A percentile compares a stretch with the other conserved stretches of the same genome.
Conservation (phyloP, 2,329 filamentous ascomycete genomes). For the Hymenotorrendiella dingleyae region DNA sequence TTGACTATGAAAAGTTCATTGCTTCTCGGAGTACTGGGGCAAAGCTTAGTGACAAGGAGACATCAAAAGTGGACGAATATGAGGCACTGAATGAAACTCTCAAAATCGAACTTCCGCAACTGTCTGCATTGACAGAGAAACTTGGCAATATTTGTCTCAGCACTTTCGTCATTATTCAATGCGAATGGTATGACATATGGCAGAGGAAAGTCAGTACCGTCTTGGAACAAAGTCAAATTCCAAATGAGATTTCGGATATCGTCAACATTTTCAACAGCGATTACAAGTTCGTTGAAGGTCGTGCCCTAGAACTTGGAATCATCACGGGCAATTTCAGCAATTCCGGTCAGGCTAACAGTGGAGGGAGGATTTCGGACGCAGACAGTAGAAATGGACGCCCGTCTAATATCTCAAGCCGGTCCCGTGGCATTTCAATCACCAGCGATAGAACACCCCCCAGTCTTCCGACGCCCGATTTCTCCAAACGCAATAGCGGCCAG, state of each 20-base stretch:
- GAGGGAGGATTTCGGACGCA: conserved; percentile 23
- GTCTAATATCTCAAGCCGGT: conserved; percentile 34
- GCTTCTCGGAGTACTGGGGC: conserved; percentile 74
- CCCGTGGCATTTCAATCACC: conserved; percentile 55
- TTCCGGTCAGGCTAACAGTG: conserved; percentile 9
- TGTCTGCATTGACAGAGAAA: conserved; percentile 75
- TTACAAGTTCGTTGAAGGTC: conserved; percentile 68
- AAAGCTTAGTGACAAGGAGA: conserved; percentile 79
- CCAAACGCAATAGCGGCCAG: conserved; percentile 55
- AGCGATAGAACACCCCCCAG: conserved; percentile 58
- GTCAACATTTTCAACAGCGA: conserved; percentile 73
- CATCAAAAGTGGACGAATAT: conserved; percentile 82
- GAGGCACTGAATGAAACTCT: conserved; percentile 78
- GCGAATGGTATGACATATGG: conserved; percentile 77
- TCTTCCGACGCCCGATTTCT: conserved; percentile 61
- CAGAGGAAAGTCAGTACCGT: conserved; percentile 75
- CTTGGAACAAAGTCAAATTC: conserved; percentile 57
- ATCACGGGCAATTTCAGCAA: conserved; percentile 63
- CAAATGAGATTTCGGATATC: conserved; percentile 66
- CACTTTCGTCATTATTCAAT: conserved; percentile 80
- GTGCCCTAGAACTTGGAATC: conserved; percentile 65
- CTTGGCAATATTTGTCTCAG: conserved; percentile 77
- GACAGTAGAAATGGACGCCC: conserved; percentile 30
- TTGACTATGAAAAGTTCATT: conserved; percentile 80
- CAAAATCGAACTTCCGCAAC: conserved; percentile 82